Evolutionary conservation across 1,284 basidiomycete genomes (phyloP), one percentile per base, ranked within the genome.

Genomic region (Quambalaria eucalypti): DNA sequence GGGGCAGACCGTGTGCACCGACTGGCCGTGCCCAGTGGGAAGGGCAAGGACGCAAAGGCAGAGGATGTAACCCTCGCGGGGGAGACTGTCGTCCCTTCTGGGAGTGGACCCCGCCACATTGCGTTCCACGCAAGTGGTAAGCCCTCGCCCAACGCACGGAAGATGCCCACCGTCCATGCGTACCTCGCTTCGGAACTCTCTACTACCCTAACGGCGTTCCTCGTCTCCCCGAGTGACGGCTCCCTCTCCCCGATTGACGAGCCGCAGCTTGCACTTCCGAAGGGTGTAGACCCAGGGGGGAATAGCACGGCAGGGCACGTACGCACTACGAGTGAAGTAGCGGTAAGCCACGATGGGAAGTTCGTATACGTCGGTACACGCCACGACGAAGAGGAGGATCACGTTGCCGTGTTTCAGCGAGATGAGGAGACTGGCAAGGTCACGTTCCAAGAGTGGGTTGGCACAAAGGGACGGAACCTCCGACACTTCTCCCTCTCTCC

Each of bases 321-420:
- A 16, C 57, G 63, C 1, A 68, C 68, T 25, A 61, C 60, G 0
- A 62, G 65, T 29, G 69, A 71, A 39, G 65, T 71, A 16, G 66
- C 59, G 12, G 58, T 66, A 10, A 48, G 49, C 1, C 65, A 65
- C 7, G 29, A 49, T 12, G 69, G 67, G 8, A 29, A 49, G 19
- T 65, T 57, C 39, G 55, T 69, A 23, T 67, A 68, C 53, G 64
- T 65, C 21, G 52, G 52, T 5, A 50, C 62, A 30, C 52, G 67
- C 2, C 65, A 65, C 6, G 67, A 69, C 40, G 36, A 9, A 21
- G 23, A 19, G 0, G 54, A 68, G 30, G 69, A 71, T 48, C 65
- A 69, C 48, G 63, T 71, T 25, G 47, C 55, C 38, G 56, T 69
- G 33, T 64, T 66, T 46, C 25, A 26, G 4, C 52, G 69, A n/a